Evolutionary conservation across 306 rosid species (phyloP).

Genomic region (Sophora flavescens): DNA sequence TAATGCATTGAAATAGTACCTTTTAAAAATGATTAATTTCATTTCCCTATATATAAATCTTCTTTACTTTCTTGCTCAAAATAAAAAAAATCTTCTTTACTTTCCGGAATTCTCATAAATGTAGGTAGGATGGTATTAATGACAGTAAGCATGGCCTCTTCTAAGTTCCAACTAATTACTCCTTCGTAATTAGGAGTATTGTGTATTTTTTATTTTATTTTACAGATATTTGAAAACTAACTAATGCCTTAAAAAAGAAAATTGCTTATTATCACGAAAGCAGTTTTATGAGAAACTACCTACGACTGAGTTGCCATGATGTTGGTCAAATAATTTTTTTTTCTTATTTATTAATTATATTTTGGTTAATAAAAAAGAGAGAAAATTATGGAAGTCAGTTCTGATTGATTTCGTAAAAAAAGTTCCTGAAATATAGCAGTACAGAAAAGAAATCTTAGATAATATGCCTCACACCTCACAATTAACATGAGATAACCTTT

Average conservation of each 20-base stretch:
- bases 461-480: neutral
- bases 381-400: neutral
- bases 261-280: constrained; percentile 22
- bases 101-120: neutral
- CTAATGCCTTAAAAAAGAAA: neutral
- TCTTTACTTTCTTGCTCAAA: neutral
- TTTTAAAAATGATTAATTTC: neutral
- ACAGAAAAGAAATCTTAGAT: neutral
- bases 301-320: constrained; percentile 24
- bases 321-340: constrained; percentile 33
- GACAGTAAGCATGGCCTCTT: neutral
- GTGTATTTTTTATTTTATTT: neutral
- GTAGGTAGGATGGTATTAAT: constrained; percentile 1
- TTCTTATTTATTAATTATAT: neutral
- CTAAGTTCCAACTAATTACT: neutral
- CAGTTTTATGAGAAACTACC: constrained; percentile 24
- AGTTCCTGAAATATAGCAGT: constrained; percentile 1
- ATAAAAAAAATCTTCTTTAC: neutral
- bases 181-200: constrained; percentile 33
- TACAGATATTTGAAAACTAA: neutral
- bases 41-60: neutral
- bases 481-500: neutral
- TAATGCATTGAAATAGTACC: neutral
- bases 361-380: neutral
- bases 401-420: constrained; percentile 1